A percentile compares a stretch with the other conserved stretches of the same genome.
Conservation (phyloP, 371 early-diverging fungal genomes). For the Apophysomyces ossiformis region DNA sequence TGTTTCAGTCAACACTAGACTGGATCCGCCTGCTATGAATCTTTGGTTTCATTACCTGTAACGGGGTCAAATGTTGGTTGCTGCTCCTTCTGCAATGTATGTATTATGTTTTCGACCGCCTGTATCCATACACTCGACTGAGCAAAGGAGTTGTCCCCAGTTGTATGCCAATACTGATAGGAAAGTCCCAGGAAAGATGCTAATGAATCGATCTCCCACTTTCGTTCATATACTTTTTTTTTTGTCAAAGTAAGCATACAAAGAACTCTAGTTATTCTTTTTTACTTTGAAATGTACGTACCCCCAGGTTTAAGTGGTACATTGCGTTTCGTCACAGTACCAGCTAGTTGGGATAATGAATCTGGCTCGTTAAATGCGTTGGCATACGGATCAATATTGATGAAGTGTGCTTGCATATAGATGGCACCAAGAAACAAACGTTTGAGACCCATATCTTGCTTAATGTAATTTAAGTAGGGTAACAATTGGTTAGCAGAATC, state of each 20-base stretch:
- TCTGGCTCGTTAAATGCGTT: constrained; percentile 55
- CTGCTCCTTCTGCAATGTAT: constrained; percentile 39
- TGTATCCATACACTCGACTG: constrained; percentile 38
- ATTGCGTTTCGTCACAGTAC: background rate
- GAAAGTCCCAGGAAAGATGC: constrained; percentile 58
- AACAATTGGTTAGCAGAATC: constrained; percentile 71
- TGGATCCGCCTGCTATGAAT: background rate
- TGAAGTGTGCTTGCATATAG: constrained; percentile 60
- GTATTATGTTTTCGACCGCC: constrained; percentile 38
- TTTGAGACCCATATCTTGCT: constrained; percentile 42
- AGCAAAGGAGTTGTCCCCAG: constrained; percentile 44
- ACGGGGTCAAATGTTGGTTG: constrained; percentile 43
- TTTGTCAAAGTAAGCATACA: background rate
- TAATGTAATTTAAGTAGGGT: constrained; percentile 56
- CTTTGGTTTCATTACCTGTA: constrained; percentile 27
- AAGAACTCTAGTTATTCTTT: background rate
- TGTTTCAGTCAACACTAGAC: background rate
- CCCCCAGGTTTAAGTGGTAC: constrained; percentile 19
- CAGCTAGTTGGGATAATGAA: constrained; percentile 4
- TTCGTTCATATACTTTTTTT: constrained; percentile 46
- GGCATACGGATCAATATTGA: constrained; percentile 52
- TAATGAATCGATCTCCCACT: constrained; percentile 63
- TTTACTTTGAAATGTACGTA: constrained; percentile 4
- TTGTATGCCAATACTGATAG: constrained; percentile 45
- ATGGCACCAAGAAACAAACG: constrained; percentile 55